Evolutionary conservation across 2,329 filamentous ascomycete species (phyloP), one percentile per base, ranked within the genome.

Genomic region (Leptographium galeiforme): DNA sequence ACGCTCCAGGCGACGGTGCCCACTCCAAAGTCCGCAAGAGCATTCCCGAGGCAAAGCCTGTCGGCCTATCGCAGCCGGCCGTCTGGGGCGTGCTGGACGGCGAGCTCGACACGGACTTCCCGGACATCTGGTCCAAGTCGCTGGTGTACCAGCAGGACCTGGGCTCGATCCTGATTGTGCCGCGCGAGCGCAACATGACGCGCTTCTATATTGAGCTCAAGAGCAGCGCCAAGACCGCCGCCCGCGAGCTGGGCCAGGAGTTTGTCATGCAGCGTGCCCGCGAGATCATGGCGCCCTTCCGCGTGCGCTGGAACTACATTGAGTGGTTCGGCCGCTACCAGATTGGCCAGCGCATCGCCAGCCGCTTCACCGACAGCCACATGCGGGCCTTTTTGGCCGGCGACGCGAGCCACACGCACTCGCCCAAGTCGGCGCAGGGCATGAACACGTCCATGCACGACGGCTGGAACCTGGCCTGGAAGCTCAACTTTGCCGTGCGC

Each of bases 291-390:
- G 71, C 72, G 6, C 79, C 79, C 2, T 82, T 77, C 61, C 67
- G 66, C 51, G 67, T 82, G 45, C 68, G 75, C 48, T 82, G 79
- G 78, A 75, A 72, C 59, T 76, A 76, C 51, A 71, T 80, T 50
- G 70, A 83, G 66, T 88, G 84, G 82, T 88, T 87, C 68, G 84
- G 82, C 47, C 79, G 81, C 45, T 88, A 87, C 63, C 76, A 81
- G 59, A 82, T 87, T 54, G 81, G 82, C 12, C 83, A 87, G 68
- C 78, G 85, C 18, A 76, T 89, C 25, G 85, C 85, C 2, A 79
- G 79, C 58, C 75, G 78, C 48, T 89, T 89, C 68, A 77, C 79
- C 58, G 79, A 84, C 61, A 72, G 77, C 48, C 69, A 80, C 56
- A 39, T 74, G 79, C 64, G 70, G 2, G 74, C 83, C 4, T 84